phyloP scores from a whole-genome alignment of 495 filamentous ascomycete species.

The Pseudevernia furfuracea region DNA sequence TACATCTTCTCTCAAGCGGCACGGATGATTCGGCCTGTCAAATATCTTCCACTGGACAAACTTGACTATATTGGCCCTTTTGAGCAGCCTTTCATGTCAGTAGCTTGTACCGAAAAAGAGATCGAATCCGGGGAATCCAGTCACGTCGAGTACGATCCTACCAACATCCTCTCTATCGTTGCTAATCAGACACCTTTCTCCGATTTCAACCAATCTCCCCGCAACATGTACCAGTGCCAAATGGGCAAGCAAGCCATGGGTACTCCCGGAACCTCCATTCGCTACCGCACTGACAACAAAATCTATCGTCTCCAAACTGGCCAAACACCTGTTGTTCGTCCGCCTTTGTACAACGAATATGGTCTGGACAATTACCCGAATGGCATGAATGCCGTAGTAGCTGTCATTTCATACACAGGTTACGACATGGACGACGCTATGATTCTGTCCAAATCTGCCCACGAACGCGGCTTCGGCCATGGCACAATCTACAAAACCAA shows the following conservation, averaged over 20 bases:
- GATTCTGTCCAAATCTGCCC: slow-evolving; percentile 96
- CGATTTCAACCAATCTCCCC: slow-evolving; percentile 95
- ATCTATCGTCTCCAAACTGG: slow-evolving; percentile 89
- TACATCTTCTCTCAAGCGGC: slow-evolving; percentile 84
- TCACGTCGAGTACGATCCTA: slow-evolving; percentile 91
- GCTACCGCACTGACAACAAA: slow-evolving; percentile 94
- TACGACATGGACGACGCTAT: slow-evolving; percentile 99
- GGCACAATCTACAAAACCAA: slow-evolving; percentile 98
- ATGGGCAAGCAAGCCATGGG: slow-evolving; percentile 99
- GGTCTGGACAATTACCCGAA: slow-evolving; percentile 98
- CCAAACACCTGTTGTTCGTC: slow-evolving; percentile 87
- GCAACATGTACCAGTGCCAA: slow-evolving; percentile 99
- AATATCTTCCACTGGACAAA: slow-evolving; percentile 77
- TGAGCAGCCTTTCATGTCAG: slow-evolving; percentile 97
- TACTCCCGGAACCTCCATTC: slow-evolving; percentile 79
- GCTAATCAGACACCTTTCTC: slow-evolving; percentile 99
- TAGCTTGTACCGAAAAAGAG: slow-evolving; percentile 78
- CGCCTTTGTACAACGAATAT: slow-evolving; percentile 89
- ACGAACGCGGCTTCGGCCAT: slow-evolving; percentile 94
- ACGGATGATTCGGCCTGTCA: slow-evolving; percentile 85
- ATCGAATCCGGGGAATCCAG: slow-evolving; percentile 79
- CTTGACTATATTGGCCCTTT: slow-evolving; percentile 84
- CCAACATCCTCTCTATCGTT: slow-evolving; percentile 93
- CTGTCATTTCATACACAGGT: slow-evolving; percentile 96
- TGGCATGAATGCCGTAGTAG: slow-evolving; percentile 92